Percentiles rank a stretch among this genome's conserved stretches.
phyloP scores from a whole-genome alignment of 805 yeast genomes.

The Helenozyma baotianmanensis region DNA sequence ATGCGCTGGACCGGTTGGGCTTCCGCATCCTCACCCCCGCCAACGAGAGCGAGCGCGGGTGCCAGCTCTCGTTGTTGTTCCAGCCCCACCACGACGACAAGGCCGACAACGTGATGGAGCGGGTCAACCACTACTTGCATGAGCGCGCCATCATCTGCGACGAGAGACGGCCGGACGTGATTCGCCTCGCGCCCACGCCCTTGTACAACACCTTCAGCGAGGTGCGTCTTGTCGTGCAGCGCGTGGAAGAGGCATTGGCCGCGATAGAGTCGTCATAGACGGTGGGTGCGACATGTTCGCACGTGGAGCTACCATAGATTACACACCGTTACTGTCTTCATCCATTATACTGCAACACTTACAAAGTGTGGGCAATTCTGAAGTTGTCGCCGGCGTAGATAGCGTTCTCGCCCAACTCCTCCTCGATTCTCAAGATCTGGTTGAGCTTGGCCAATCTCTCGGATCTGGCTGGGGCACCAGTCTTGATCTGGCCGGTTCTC shows the following conservation, averaged over 20 bases:
- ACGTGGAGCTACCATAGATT: too few relatives aligned
- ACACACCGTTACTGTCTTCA: too few relatives aligned
- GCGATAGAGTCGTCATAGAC: not conserved
- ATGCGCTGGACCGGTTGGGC: constrained; percentile 24
- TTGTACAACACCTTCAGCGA: constrained; percentile 75
- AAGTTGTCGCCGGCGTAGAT: constrained; percentile 90
- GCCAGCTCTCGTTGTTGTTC: constrained; percentile 77
- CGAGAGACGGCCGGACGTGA: constrained; percentile 87
- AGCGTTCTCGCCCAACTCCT: constrained; percentile 97
- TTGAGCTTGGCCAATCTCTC: constrained; percentile 99
- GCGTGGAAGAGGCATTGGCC: constrained; percentile 40
- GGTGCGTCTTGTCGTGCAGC: constrained; percentile 42
- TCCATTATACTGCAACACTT: too few relatives aligned
- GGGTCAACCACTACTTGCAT: constrained; percentile 47
- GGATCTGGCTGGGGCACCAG: constrained; percentile 99
- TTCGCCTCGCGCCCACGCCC: constrained; percentile 83
- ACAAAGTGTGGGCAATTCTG: constrained; percentile 51
- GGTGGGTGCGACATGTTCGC: too few relatives aligned
- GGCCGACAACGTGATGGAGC: constrained; percentile 55
- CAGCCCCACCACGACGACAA: constrained; percentile 32
- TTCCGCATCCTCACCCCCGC: constrained; percentile 75
- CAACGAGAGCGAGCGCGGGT: constrained; percentile 57
- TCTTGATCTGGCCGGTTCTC: constrained; percentile 98
- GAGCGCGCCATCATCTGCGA: constrained; percentile 72
- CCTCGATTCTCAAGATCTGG: constrained; percentile 98